Evolutionary conservation across 257 asterid species (phyloP), one percentile per base, ranked within the genome.

Genomic region (Marsdenia floribunda): DNA sequence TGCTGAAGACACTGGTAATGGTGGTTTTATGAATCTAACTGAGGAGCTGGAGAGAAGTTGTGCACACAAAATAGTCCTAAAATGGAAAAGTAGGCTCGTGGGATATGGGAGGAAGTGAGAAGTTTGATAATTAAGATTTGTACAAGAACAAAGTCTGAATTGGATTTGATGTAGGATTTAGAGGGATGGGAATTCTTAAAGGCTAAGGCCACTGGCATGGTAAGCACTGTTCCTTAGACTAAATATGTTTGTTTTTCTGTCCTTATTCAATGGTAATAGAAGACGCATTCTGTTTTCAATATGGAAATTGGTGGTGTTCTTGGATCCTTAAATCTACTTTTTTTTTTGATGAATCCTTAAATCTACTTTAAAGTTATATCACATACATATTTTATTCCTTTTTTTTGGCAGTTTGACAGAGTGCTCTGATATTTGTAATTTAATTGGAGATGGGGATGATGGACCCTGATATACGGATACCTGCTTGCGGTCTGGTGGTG

Each of bases 401-500:
- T 76, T 7, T 75, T 74, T 7, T 29, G 78, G 90, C 89, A 91
- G 97, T 80, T 86, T 93, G 81, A 87, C 90, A 24, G 97, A 93
- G 78, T 93, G 98, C 86, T 89, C 93, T 64, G 98, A 91, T 77
- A 88, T 90, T 9, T 93, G 98, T 75, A 93, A 93, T 86, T 83
- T 93, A 87, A 93, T 91, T 60, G 90, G 90, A 83, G 96, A 90
- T 67, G 96, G 94, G 68, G 97, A 91, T 75, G 97, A 90, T 80
- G 97, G 96, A 49, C 97, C 91, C 3, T 91, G 71, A 66, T 35
- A 14, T 35, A 64, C 47, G 2, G n/a, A n/a, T n/a, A n/a, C n/a
- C n/a, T 64, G 69, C 22, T 18, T 64, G 21, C 44, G 29, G 1
- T 6, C 13, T 46, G 10, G 46, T 33, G 68, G 14, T 46, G 40